phyloP scores from a whole-genome alignment of 257 asterid species.

The Lantana camara region DNA sequence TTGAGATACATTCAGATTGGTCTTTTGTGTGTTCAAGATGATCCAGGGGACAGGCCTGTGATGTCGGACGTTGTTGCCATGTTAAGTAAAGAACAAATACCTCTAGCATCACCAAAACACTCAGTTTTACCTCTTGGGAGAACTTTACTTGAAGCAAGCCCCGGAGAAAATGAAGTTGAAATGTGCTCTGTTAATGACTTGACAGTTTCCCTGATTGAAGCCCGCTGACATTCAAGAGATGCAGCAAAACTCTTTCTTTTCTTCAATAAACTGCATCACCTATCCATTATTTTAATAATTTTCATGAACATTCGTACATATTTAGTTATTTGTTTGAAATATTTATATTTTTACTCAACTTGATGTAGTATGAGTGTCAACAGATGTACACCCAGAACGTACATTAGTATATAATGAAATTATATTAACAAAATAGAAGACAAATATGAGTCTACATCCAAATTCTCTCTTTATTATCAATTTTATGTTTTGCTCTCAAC shows the following conservation, averaged over 20 bases:
- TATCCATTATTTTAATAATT: too few species aligned
- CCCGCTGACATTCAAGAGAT: conserved; percentile 4
- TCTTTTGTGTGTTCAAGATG: conserved; percentile 34
- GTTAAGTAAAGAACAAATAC: conserved; percentile 28
- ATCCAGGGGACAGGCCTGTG: conserved; percentile 28
- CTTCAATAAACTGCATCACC: too few species aligned
- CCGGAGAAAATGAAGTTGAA: neutral
- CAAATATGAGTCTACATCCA: too few species aligned
- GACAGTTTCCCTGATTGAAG: conserved; percentile 13
- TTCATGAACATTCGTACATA: neutral
- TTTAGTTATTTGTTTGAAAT: too few species aligned
- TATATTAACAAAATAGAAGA: too few species aligned
- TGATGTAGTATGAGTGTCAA: too few species aligned
- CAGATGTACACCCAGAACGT: too few species aligned
- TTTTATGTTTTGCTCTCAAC: too few species aligned
- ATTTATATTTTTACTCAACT: too few species aligned
- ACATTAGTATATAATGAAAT: too few species aligned
- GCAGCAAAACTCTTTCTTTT: neutral
- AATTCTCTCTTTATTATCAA: too few species aligned
- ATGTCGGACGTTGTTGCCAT: conserved; percentile 31
- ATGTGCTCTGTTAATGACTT: conserved; percentile 8
- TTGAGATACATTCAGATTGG: conserved; percentile 34
- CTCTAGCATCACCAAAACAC: conserved; percentile 17
- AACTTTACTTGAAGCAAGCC: neutral
- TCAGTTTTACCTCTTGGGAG: conserved; percentile 24